Base-by-base conservation (phyloP, 768 basidiomycete species). In the Calocybe cyanea region DNA sequence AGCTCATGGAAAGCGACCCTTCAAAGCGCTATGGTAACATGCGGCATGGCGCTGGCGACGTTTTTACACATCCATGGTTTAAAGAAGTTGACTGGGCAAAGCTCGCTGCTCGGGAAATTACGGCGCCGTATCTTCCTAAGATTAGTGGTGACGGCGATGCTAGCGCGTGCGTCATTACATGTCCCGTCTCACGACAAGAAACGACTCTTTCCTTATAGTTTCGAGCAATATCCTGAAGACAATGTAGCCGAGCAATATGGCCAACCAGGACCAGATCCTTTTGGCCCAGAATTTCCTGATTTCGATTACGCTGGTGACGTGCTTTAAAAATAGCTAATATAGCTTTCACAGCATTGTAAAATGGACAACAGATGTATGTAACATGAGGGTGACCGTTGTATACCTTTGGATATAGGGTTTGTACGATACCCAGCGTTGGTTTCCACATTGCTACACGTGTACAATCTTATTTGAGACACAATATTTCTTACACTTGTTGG, bases 11-110 rank as follows among this genome's bases (percentile, higher is more conserved):
- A 50, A 71, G 79, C 30, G 91, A 99, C 58, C 83, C 93, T 2
- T 85, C 85, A 13, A 83, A 87, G 59, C 82, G 95, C 9, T 86
- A 90, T 52, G 95, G 95, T 0, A 98, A 97, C 67, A 61, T 97
- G 69, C 75, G 76, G 41, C 81, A 92, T 55, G 95, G 93, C 15
- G 87, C 85, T 5, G 85, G 82, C 23, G 95, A 98, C 63, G 92
- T 98, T 25, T 94, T 94, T 62, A 78, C 81, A 14, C 95, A 97
- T 62, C 78, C 80, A 2, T 98, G 94, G 94, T 97, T 97, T 62
- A 72, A 79, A 33, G 93, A 97, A 66, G 93, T 97, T 17, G 86
- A 92, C 53, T 97, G 93, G 93, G 76, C 77, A 38, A 84, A 81
- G 65, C 66, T 97, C 43, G 77, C 75, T 57, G 74, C 75, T 38